Percentiles rank a stretch among this genome's conserved stretches.
phyloP scores from a whole-genome alignment of 331 rosid genomes.

The Stylosanthes scabra region DNA sequence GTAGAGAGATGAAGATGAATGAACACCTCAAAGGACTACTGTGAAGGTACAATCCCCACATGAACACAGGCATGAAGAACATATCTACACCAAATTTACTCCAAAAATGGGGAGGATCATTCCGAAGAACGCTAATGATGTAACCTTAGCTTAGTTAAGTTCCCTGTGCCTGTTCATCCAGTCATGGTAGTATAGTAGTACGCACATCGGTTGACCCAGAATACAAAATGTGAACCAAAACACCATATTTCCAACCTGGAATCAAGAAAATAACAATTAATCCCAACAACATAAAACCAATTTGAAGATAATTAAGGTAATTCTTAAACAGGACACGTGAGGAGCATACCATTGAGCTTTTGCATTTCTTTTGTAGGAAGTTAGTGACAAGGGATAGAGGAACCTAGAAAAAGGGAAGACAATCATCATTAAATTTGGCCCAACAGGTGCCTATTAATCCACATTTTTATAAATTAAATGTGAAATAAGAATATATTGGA shows the following conservation, averaged over 20 bases:
- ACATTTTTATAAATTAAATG: no score
- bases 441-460: no score
- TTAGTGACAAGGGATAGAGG: slow-evolving; percentile 87
- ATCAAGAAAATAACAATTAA: slow-evolving; percentile 18
- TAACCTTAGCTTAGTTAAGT: slow-evolving; percentile 44
- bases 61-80: slow-evolving; percentile 16
- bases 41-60: slow-evolving; percentile 10
- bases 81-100: slow-evolving; percentile 48
- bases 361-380: slow-evolving; percentile 75
- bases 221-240: slow-evolving; percentile 94
- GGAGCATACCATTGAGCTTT: slow-evolving; percentile 82
- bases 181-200: slow-evolving; percentile 94
- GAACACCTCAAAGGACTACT: slow-evolving; percentile 25
- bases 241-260: slow-evolving; percentile 93
- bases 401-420: slow-evolving; percentile 52
- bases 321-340: slow-evolving; percentile 22
- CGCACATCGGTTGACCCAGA: slow-evolving; percentile 95
- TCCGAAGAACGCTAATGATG: slow-evolving; percentile 18
- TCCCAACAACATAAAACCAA: not conserved
- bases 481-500: no score
- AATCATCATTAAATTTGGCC: slow-evolving; percentile 10
- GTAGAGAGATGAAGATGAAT: slow-evolving; percentile 26
- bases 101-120: slow-evolving; percentile 19
- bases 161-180: slow-evolving; percentile 77
- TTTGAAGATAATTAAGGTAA: slow-evolving; percentile 7